phyloP scores from a whole-genome alignment of 148 eudicot genomes.

The Rhododendron mucronatum region DNA sequence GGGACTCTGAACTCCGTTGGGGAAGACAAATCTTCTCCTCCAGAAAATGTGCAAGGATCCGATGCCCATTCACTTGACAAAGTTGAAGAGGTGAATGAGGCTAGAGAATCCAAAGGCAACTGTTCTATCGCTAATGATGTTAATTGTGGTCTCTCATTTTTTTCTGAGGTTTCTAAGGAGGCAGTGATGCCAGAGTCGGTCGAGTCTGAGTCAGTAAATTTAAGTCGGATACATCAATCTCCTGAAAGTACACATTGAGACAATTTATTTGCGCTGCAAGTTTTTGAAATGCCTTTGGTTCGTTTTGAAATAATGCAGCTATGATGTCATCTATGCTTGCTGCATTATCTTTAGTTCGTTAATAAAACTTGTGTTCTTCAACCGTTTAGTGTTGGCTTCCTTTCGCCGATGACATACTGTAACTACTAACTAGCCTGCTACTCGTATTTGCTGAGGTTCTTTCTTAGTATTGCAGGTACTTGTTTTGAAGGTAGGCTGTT shows the following conservation, averaged over 20 bases:
- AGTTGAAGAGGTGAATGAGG: constrained; percentile 15
- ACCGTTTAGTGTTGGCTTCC: background rate
- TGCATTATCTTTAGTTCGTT: constrained; percentile 5
- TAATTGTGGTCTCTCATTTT: constrained; percentile 46
- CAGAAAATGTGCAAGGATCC: constrained; percentile 4
- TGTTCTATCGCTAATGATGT: constrained; percentile 20
- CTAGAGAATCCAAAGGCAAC: constrained; percentile 11
- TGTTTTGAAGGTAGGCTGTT: background rate
- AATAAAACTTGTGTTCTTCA: background rate
- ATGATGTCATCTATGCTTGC: constrained; percentile 2
- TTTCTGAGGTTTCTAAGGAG: constrained; percentile 53
- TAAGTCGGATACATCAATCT: constrained; percentile 87
- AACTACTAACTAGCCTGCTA: background rate
- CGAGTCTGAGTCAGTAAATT: constrained; percentile 76
- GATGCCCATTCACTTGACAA: constrained; percentile 16
- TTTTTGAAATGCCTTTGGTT: constrained; percentile 13
- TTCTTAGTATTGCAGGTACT: constrained; percentile 3
- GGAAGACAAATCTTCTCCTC: constrained; percentile 6
- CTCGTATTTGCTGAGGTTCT: constrained; percentile 1
- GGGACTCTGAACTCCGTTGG: background rate
- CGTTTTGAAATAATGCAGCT: constrained; percentile 1
- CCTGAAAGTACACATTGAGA: constrained; percentile 32
- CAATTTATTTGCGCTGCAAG: constrained; percentile 12
- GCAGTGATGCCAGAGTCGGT: constrained; percentile 57
- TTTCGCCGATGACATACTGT: background rate